Evolutionary conservation across 2,329 filamentous ascomycete genomes (phyloP), one percentile per base, ranked within the genome.

Genomic region (Sporothrix pallida): DNA sequence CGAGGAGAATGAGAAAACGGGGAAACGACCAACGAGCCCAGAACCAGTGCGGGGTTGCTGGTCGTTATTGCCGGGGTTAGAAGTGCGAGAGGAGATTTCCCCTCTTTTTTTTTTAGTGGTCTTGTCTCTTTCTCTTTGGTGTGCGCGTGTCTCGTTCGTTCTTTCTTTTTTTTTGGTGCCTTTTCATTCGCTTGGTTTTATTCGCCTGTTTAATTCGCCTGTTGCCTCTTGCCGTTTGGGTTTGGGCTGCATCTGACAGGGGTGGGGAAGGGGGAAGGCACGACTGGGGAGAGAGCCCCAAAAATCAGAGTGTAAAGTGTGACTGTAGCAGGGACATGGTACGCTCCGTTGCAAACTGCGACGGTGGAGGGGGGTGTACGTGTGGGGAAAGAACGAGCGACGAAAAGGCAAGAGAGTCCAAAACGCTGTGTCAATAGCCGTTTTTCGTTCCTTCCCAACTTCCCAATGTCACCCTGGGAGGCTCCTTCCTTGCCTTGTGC

Each of bases 61-160:
- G 65, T 52, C 44, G 63, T 69, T 70, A 56, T 70, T 70, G 67
- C 67, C 67, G 67, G 67, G 67, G 67, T 46, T 70, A 70, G 50
- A 58, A 70, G 50, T 20, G 67, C 50, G 31, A 52, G 46, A n/a
- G 46, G 44, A 50, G 44, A 67, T 50, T 67, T 67, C 63, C 63
- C 63, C 63, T 69, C 26, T 69, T 54, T 42, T 31, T 37, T 20
- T n/a, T 17, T 23, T 63, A 26, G 23, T 26, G 7, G 6, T 31
- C 31, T 42, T 17, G 58, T 62, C 58, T 62, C 26, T 37, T 65
- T 46, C n/a, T 17, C 31, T 23, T 65, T 65, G 13, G 42, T n/a
- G 26, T 42, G 62, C 7, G 31, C 31, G 31, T 37, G 31, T 37
- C 31, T 20, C n/a, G 9, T 13, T 42, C 23, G 12, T 7, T 63